These are phyloP conservation scores for Wickerhamomyces sp. DNA, from an alignment of 1,139 yeast genomes.

Conservation along the genomic window DNA sequence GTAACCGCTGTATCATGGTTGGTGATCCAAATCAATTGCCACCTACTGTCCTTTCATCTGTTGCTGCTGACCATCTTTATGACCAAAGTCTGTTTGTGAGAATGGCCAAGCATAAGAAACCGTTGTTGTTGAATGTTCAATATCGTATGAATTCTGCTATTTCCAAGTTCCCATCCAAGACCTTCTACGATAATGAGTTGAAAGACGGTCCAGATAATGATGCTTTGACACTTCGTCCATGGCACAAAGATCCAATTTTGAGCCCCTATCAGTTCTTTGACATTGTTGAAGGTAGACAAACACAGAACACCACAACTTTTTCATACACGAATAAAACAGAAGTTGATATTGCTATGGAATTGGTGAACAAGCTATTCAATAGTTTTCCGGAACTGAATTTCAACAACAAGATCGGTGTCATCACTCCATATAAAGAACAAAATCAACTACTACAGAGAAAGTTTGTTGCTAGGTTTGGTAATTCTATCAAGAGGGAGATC, in stretches of 20 bases:
- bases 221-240: constrained; percentile 52
- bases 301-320: constrained; percentile 53
- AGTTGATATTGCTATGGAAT: constrained; percentile 65
- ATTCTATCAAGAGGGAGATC: constrained; percentile 53
- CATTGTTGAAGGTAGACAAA: constrained; percentile 60
- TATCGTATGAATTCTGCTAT: constrained; percentile 98
- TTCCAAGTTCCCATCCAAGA: constrained; percentile 77
- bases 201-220: constrained; percentile 74
- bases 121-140: constrained; percentile 82
- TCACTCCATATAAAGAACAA: constrained; percentile 94
- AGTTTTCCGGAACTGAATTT: constrained; percentile 51
- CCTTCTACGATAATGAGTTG: constrained; percentile 71
- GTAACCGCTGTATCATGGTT: constrained; percentile 89
- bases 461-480: constrained; percentile 60
- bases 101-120: constrained; percentile 67
- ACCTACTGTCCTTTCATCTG: constrained; percentile 93
- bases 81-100: constrained; percentile 93
- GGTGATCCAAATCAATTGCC: constrained; percentile 99
- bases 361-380: constrained; percentile 52
- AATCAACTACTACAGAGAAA: constrained; percentile 50
- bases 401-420: constrained; percentile 76
- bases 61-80: constrained; percentile 73
- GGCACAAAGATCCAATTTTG: constrained; percentile 61
- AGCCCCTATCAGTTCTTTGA: constrained; percentile 81
- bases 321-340: constrained; percentile 71